phyloP scores from a whole-genome alignment of 108 stramenopile genomes.

The Pseudonitzschia multiseries region DNA sequence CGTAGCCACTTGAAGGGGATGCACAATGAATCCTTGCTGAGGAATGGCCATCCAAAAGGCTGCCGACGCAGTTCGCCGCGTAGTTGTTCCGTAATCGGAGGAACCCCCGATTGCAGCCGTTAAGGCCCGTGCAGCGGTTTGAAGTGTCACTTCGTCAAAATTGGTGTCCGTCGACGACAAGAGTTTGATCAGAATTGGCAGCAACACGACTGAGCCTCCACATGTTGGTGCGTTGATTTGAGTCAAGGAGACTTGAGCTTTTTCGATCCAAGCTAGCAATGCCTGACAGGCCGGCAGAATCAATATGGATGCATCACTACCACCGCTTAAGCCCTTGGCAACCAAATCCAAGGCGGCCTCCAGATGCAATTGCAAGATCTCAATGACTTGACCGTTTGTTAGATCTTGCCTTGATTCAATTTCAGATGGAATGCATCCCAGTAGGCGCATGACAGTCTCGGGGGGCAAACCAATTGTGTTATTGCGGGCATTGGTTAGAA shows the following conservation, averaged over 20 bases:
- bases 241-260: slow-evolving; percentile 34
- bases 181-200: slow-evolving; percentile 43
- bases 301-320: background rate
- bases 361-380: slow-evolving; percentile 24
- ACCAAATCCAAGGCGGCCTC: slow-evolving; percentile 27
- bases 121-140: slow-evolving; percentile 37
- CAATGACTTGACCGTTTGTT: slow-evolving; percentile 19
- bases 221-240: slow-evolving; percentile 27
- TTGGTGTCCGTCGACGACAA: slow-evolving; percentile 24
- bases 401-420: slow-evolving; percentile 28
- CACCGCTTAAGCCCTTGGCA: background rate
- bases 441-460: slow-evolving; percentile 17
- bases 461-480: background rate
- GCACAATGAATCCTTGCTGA: slow-evolving; percentile 33
- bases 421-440: slow-evolving; percentile 34
- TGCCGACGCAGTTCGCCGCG: slow-evolving; percentile 36
- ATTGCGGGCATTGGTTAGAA: slow-evolving; percentile 19
- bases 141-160: slow-evolving; percentile 20
- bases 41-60: slow-evolving; percentile 39
- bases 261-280: slow-evolving; percentile 35
- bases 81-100: slow-evolving; percentile 45
- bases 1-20: slow-evolving; percentile 34
- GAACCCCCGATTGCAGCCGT: slow-evolving; percentile 34
- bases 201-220: slow-evolving; percentile 13
- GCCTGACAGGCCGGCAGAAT: slow-evolving; percentile 30